Percentiles rank a stretch among this genome's conserved stretches.
Evolutionary conservation across 768 basidiomycete genomes (phyloP).

Genomic region (Kwoniella europaea): DNA sequence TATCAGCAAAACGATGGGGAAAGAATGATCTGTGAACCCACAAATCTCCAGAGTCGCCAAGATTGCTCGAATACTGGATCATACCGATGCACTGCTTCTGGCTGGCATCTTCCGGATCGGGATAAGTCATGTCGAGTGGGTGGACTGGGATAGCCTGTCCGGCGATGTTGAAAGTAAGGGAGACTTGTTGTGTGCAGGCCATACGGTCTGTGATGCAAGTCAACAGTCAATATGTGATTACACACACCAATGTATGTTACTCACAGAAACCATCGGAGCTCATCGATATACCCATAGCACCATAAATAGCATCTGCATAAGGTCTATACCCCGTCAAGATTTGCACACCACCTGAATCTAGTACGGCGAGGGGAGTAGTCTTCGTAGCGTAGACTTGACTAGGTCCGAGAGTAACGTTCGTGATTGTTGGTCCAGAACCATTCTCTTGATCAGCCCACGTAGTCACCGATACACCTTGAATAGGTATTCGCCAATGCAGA

Average conservation of each 20-base stretch:
- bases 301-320: constrained; percentile 51
- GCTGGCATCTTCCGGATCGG: constrained; percentile 45
- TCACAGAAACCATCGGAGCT: constrained; percentile 54
- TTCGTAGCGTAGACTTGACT: constrained; percentile 36
- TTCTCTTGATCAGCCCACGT: constrained; percentile 37
- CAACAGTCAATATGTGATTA: too few relatives aligned
- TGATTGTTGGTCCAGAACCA: constrained; percentile 27
- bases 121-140: constrained; percentile 55
- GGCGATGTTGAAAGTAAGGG: constrained; percentile 51
- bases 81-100: constrained; percentile 53
- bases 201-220: constrained; percentile 46
- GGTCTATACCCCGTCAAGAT: constrained; percentile 48
- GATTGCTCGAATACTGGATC: constrained; percentile 50
- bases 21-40: constrained; percentile 7
- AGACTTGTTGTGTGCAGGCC: constrained; percentile 49
- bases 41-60: constrained; percentile 52
- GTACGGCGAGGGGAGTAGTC: constrained; percentile 48
- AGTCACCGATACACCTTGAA: constrained; percentile 43
- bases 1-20: neutral
- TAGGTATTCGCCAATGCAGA: constrained; percentile 52
- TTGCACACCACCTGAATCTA: constrained; percentile 56
- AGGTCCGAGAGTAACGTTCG: constrained; percentile 35
- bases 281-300: constrained; percentile 40
- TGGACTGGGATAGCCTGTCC: constrained; percentile 46
- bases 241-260: too few relatives aligned